Base-by-base conservation (phyloP, 371 early-diverging fungal genomes). In the Rhizopus delemar region DNA sequence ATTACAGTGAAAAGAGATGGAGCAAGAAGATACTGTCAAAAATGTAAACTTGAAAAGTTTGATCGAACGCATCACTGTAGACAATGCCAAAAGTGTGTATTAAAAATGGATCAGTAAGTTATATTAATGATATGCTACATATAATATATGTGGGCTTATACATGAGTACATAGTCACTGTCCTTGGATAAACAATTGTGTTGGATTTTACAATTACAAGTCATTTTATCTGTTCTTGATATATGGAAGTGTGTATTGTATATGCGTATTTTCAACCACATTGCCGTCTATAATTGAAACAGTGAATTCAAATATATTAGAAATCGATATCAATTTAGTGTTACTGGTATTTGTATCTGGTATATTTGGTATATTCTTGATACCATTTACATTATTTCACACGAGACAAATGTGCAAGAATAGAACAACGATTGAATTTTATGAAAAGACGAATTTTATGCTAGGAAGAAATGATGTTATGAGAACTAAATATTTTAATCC, bases 101-200 rank as follows among this genome's bases (percentile, higher is more conserved):
- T 86, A 15, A 86, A 87, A 53, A 85, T 87, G 84, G 89, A 89
- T 68, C 89, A 88, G 84, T 83, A 75, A 81, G 81, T 75, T 2
- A 16, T 6, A 3, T 41, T 38, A 13, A 35, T 32, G 12, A 33
- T 39, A 8, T 22, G 22, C 22, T 22, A 22, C 22, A 22, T 22
- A 22, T 22, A 13, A 31, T 32, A 7, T 8, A 0, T 13, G 13
- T 41, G 34, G 16, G 28, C n/a, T 5, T 41, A 2, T 31, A 6
- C 33, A 48, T 36, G 12, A 5, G 22, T 22, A 22, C 9, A 22
- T 58, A 81, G 84, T 51, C 86, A 86, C 58, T 88, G 89, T 65
- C 81, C 83, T 29, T 83, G 82, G 88, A 63, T 90, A 16, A 87
- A 87, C 60, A 85, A 83, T 54, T 90, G 90, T 60, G 85, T 91